Percentiles rank a stretch among this genome's conserved stretches.
These are phyloP conservation scores for Nepenthes alata DNA, from an alignment of 179 eudicot species.

Conservation along the genomic window DNA sequence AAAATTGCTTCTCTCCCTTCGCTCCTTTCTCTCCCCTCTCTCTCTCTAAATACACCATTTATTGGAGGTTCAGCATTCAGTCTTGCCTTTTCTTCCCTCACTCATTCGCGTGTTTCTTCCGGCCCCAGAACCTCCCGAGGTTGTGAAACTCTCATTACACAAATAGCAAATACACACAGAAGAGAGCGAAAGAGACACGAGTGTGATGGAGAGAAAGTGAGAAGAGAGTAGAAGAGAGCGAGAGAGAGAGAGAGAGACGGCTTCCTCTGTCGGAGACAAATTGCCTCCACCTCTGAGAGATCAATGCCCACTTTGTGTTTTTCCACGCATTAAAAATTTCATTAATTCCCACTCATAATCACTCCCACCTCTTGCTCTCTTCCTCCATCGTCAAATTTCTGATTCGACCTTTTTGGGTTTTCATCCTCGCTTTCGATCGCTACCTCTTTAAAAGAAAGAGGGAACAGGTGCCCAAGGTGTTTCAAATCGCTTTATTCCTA, in stretches of 20 bases:
- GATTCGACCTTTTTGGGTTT: neutral
- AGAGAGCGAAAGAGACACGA: neutral
- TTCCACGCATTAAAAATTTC: neutral
- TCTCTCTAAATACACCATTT: too few species aligned
- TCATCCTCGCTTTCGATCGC: slow-evolving; percentile 1
- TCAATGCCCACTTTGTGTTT: neutral
- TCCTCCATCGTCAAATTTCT: neutral
- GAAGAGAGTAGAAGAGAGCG: neutral
- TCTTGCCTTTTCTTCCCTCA: neutral
- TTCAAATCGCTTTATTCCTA: neutral
- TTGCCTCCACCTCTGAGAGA: neutral
- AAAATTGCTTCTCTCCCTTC: too few species aligned
- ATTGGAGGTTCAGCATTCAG: too few species aligned
- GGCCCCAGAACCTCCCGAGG: neutral
- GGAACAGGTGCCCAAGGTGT: neutral
- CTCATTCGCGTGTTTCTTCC: neutral
- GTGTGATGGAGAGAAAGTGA: neutral
- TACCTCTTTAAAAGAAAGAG: neutral
- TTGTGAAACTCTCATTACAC: neutral
- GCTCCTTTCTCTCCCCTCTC: too few species aligned
- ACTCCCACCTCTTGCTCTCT: neutral
- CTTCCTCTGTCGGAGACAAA: neutral
- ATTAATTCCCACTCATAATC: neutral
- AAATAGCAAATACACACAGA: neutral
- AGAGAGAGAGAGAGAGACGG: neutral